Evolutionary conservation across 768 basidiomycete species (phyloP).

Genomic region (Naganishia antarctica): DNA sequence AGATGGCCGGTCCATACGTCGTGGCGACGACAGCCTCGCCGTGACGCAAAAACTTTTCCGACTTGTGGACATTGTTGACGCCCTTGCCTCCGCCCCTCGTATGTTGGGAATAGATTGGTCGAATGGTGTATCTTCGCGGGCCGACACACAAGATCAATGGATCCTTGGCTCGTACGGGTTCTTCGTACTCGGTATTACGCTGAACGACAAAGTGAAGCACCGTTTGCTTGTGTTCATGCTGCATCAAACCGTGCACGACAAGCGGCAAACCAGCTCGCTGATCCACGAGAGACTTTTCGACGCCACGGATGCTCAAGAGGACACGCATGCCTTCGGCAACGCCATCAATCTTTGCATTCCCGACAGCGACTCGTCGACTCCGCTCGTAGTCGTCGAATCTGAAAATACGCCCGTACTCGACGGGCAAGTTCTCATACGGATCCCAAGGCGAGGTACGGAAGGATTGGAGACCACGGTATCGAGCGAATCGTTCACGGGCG

Average conservation of each 20-base stretch:
- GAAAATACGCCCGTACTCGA: constrained; percentile 91
- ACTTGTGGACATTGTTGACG: constrained; percentile 95
- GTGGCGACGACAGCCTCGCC: constrained; percentile 71
- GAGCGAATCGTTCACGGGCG: constrained; percentile 77
- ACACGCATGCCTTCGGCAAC: constrained; percentile 81
- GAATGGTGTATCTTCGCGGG: constrained; percentile 73
- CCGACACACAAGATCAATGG: constrained; percentile 83
- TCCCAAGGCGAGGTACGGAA: constrained; percentile 98
- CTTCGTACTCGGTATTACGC: constrained; percentile 88
- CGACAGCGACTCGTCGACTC: constrained; percentile 65
- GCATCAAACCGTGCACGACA: constrained; percentile 72
- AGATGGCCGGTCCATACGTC: constrained; percentile 78
- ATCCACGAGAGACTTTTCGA: constrained; percentile 61
- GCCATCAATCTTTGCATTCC: constrained; percentile 53
- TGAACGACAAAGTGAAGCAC: constrained; percentile 88
- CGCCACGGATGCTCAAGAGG: constrained; percentile 67
- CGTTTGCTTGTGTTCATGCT: constrained; percentile 94
- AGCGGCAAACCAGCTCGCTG: constrained; percentile 54
- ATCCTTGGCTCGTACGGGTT: constrained; percentile 88
- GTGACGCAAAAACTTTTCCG: constrained; percentile 80
- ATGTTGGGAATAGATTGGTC: constrained; percentile 88
- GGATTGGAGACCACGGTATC: constrained; percentile 83
- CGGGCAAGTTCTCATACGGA: constrained; percentile 87
- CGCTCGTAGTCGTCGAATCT: constrained; percentile 92
- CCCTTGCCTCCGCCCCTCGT: constrained; percentile 80